Base-by-base conservation (phyloP, 768 basidiomycete species). In the Lentinula guzmanii region DNA sequence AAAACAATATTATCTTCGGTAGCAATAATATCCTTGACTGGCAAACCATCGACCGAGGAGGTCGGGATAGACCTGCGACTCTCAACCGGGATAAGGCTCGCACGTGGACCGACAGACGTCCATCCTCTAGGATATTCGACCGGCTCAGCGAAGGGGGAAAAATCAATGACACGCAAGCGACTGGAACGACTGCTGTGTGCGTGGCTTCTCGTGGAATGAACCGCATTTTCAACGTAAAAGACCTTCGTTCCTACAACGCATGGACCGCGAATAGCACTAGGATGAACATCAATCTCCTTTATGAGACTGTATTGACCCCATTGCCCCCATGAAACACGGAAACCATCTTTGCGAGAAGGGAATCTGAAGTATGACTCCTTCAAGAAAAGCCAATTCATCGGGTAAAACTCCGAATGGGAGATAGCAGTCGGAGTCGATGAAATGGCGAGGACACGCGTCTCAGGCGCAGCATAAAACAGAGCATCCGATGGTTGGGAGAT, bases 1-100 rank as follows among this genome's bases (percentile, higher is more conserved):
- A 87, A 67, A 58, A 86, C 71, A 18, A 86, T 76, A 60, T 85
- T 84, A 63, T 87, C 86, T 68, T 86, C 86, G 10, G 82, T 86
- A 43, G 79, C 78, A 43, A 77, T 74, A 60, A 86, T 72, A 69
- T 77, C 79, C 39, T 84, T 79, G 58, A 86, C 76, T 39, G 70
- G 72, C 53, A 77, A 71, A 8, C 76, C 73, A 61, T 79, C 75
- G 2, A 80, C 77, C 15, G 79, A 82, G 58, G 75, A 69, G 9
- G 73, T 62, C 8, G 82, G 77, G 31, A 84, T 70, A 9, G 75
- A 75, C 55, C 79, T 79, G 64, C 68, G 68, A 50, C 64, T 70
- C 67, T 82, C 82, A 62, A 65, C 75, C 7, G 81, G 79, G 21
- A 75, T 70, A 45, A 81, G 71, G 21, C 67, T 67, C 5, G 77